Conservation (phyloP, 1,284 basidiomycete species). For the Boletus smithii region DNA sequence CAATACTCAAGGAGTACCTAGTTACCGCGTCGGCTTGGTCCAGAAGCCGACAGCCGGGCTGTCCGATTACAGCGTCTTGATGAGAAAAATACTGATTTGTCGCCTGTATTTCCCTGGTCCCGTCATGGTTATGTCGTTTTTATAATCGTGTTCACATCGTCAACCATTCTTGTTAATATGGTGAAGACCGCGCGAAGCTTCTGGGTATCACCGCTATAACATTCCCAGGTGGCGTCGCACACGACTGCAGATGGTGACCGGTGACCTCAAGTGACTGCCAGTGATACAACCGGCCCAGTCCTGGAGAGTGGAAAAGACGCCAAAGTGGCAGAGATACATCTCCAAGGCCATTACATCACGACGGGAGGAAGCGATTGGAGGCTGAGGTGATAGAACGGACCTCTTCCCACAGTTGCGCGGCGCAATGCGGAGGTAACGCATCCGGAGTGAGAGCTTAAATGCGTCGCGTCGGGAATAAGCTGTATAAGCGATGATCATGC, state of each 20-base stretch:
- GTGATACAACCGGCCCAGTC: neutral
- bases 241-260: no score
- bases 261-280: neutral
- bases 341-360: neutral
- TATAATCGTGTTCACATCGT: neutral
- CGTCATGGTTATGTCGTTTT: neutral
- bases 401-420: slow-evolving; percentile 6
- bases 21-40: neutral
- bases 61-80: neutral
- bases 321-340: neutral
- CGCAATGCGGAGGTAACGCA: slow-evolving; percentile 4
- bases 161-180: neutral
- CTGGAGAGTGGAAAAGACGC: neutral
- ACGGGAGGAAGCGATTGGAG: neutral
- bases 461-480: neutral
- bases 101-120: neutral
- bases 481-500: slow-evolving; percentile 8
- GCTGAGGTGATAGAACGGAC: slow-evolving; percentile 9
- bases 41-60: neutral
- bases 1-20: neutral
- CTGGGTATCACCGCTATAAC: no score
- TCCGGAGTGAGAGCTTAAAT: neutral
- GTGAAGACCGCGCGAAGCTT: no score
- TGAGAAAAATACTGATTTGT: neutral
- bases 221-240: no score